Base-by-base conservation (phyloP, 108 stramenopile species). In the Pseudonitzschia pungens region DNA sequence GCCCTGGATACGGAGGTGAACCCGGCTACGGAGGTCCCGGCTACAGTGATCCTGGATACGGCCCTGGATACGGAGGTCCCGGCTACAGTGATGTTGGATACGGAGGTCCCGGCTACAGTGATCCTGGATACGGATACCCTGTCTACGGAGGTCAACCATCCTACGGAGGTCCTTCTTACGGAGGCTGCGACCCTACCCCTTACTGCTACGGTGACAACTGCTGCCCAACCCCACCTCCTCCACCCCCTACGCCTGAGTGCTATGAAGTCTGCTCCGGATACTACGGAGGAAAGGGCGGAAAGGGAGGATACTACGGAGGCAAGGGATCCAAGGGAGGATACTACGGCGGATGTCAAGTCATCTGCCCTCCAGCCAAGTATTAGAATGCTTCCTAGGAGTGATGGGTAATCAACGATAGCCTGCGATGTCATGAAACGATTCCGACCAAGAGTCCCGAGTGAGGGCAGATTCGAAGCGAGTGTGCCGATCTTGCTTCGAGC, bases 281-380 rank as follows among this genome's bases (percentile, higher is more conserved):
- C 40, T 29, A 62, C 27, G 60, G 60, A 62, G 60, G 60, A 4
- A 62, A 62, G 40, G 60, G 60, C 36, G 57, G 57, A 21, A 58
- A 58, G 57, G 4, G 7, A 12, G 60, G 60, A 62, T 62, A 62
- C 60, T 62, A 62, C 8, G 60, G 60, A 0, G 60, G 60, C 16
- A 55, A 55, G 54, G 60, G 60, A 33, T 12, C 1, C 11, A 40
- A 62, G 20, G 14, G 20, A 15, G 60, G 40, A 62, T 62, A 62
- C 60, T 41, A 62, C 36, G 60, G 60, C 59, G 60, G 60, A 40
- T 62, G 29, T 28, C 11, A 58, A 21, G 4, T 3, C 57, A 24
- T 48, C 45, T 48, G 45, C 45, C 3, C 45, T 11, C 45, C 45
- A 2, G 2, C 3, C 7, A 48, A 48, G 45, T 18, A 4, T 18